phyloP scores from a whole-genome alignment of 1,139 yeast species.

The Geotrichum fermentans region DNA sequence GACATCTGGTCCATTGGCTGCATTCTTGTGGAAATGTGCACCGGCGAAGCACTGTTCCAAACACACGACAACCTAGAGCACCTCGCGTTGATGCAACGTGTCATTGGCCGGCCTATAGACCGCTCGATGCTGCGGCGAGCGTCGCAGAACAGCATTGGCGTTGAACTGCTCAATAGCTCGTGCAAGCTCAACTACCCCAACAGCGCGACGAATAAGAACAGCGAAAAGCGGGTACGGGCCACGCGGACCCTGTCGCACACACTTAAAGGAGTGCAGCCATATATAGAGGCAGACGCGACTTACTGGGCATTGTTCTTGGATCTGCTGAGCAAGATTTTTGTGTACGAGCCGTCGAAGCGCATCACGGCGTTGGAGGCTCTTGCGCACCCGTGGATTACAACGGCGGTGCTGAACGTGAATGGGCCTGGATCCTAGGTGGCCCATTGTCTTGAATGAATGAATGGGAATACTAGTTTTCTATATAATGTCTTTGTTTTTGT shows the following conservation, averaged over 20 bases:
- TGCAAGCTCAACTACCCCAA: slow-evolving; percentile 37
- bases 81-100: slow-evolving; percentile 87
- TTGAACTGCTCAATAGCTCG: slow-evolving; percentile 23
- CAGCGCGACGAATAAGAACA: slow-evolving; percentile 43
- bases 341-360: slow-evolving; percentile 72
- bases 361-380: slow-evolving; percentile 72
- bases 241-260: slow-evolving; percentile 49
- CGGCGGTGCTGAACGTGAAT: slow-evolving; percentile 2
- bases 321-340: slow-evolving; percentile 63
- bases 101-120: slow-evolving; percentile 42
- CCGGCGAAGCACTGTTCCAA: slow-evolving; percentile 93
- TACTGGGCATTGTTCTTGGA: slow-evolving; percentile 49
- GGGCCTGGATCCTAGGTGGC: neutral
- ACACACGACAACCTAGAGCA: slow-evolving; percentile 95
- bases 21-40: slow-evolving; percentile 80
- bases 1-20: slow-evolving; percentile 98
- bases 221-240: slow-evolving; percentile 46
- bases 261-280: slow-evolving; percentile 25
- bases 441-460: too few species aligned
- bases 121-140: slow-evolving; percentile 31
- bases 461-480: too few species aligned
- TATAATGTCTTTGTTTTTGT: neutral
- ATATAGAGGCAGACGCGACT: slow-evolving; percentile 16
- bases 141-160: slow-evolving; percentile 27
- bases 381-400: slow-evolving; percentile 55